These are phyloP conservation scores for Persicaria maculosa DNA, from an alignment of 148 eudicot species.

Conservation along the genomic window DNA sequence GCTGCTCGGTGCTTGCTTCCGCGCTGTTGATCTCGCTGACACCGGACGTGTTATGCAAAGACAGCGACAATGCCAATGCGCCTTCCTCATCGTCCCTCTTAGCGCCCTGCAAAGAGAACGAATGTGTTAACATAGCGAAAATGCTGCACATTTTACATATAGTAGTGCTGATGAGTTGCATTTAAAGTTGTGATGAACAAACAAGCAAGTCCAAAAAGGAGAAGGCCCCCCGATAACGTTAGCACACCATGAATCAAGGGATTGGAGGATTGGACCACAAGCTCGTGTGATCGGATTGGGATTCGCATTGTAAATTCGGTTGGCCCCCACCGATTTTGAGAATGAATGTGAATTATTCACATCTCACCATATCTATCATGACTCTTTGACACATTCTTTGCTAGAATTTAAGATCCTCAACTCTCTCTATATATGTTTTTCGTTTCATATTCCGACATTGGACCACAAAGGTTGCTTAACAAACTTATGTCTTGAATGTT, in stretches of 20 bases:
- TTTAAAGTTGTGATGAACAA: neutral
- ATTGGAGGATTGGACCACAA: neutral
- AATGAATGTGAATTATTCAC: slow-evolving; percentile 4
- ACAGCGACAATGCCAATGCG: neutral
- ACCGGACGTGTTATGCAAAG: neutral
- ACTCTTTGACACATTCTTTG: neutral
- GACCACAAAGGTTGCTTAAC: neutral
- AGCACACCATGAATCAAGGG: neutral
- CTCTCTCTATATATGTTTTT: neutral
- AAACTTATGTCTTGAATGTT: neutral
- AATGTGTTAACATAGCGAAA: too few species aligned
- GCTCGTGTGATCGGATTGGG: neutral
- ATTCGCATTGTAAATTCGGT: neutral
- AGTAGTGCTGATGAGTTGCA: too few species aligned
- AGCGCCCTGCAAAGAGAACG: neutral
- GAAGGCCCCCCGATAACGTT: neutral
- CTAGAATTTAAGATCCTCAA: neutral
- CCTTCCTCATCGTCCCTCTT: neutral
- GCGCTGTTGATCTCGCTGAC: neutral
- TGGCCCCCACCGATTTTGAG: neutral
- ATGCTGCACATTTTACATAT: too few species aligned
- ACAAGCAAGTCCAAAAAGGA: neutral
- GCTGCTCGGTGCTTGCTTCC: neutral
- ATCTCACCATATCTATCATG: neutral
- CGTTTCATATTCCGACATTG: neutral